Evolutionary conservation across 345 rosid species (phyloP).

Genomic region (Populus nigra): DNA sequence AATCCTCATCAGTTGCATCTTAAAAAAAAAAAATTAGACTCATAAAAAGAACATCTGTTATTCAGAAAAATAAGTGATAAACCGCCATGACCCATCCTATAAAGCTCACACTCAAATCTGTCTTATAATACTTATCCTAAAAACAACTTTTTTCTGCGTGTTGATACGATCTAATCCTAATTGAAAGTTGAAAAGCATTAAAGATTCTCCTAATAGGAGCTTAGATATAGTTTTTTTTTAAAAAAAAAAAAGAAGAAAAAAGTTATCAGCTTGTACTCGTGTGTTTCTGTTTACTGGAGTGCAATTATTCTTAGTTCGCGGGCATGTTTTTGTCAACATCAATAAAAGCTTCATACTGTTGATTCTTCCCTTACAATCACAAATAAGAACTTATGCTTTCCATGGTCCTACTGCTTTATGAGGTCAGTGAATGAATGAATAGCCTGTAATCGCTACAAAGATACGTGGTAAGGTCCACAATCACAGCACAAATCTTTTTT

Average conservation of each 20-base stretch:
- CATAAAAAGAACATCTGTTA: neutral
- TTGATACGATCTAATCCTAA: no score
- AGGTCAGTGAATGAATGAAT: neutral
- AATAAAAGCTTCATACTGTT: neutral
- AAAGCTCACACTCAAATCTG: neutral
- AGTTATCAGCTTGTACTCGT: neutral
- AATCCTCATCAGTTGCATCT: neutral
- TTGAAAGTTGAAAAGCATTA: neutral
- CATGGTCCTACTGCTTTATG: neutral
- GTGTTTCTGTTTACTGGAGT: neutral
- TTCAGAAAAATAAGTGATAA: no score
- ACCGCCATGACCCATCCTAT: neutral
- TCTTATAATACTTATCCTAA: neutral
- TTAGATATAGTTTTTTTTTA: neutral
- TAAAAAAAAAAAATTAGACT: no score
- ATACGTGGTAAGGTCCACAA: neutral
- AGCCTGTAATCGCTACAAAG: neutral
- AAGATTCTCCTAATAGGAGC: neutral
- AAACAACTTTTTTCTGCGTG: no score
- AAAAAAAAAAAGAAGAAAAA: neutral
- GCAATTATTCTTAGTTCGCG: neutral
- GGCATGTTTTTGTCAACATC: neutral
- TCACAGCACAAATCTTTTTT: neutral
- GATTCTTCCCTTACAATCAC: neutral
- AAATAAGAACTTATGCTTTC: conserved; percentile 3